Conservation (phyloP, 345 rosid species). For the Hibiscus mutabilis region DNA sequence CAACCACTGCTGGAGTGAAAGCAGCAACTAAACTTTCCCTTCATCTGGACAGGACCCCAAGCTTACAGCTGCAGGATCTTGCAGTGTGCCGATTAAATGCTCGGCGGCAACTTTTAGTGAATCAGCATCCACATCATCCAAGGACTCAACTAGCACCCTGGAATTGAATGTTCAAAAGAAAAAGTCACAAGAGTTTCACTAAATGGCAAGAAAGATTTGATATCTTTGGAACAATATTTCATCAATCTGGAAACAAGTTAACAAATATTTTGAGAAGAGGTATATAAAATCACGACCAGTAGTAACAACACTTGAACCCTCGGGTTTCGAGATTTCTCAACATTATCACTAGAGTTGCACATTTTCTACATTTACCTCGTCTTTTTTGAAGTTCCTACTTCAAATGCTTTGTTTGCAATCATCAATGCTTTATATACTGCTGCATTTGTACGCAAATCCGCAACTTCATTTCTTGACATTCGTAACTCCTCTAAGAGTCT, state of each 20-base stretch:
- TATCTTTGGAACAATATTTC: neutral
- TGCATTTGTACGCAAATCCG: conserved; percentile 62
- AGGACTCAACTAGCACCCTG: conserved; percentile 78
- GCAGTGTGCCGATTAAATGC: conserved; percentile 48
- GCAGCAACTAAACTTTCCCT: conserved; percentile 90
- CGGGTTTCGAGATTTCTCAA: neutral
- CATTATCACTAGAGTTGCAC: neutral
- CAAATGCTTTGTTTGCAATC: conserved; percentile 53
- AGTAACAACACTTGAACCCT: neutral
- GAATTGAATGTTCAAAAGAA: neutral
- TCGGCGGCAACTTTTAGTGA: conserved; percentile 83
- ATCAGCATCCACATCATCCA: conserved; percentile 82
- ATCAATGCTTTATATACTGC: conserved; percentile 73
- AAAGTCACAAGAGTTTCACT: neutral
- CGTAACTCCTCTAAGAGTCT: conserved; percentile 75
- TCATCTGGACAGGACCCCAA: conserved; percentile 80
- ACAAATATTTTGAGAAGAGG: neutral
- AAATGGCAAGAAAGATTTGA: neutral
- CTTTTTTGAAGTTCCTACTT: conserved; percentile 49
- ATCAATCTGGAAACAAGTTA: neutral
- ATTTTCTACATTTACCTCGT: conserved; percentile 40
- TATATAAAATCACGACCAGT: too few species aligned
- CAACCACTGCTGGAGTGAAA: conserved; percentile 61
- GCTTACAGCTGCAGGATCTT: conserved; percentile 75
- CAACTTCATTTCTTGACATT: conserved; percentile 57